Percentiles rank a stretch among this genome's conserved stretches.
phyloP scores from a whole-genome alignment of 345 rosid species.

The Gossypioides kirkii region DNA sequence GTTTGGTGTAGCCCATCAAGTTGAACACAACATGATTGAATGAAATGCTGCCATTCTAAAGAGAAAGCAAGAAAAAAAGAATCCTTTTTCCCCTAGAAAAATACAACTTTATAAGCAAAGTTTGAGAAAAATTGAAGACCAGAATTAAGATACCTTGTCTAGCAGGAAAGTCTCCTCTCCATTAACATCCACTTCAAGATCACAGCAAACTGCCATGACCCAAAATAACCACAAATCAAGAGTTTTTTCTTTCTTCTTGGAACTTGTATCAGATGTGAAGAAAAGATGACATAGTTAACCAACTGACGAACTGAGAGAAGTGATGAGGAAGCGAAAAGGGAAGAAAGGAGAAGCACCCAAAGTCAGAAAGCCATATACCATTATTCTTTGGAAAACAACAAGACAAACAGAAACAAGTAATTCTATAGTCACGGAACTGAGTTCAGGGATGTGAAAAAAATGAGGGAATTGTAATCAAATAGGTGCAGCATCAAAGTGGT shows the following conservation, averaged over 20 bases:
- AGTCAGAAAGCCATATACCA: constrained; percentile 33
- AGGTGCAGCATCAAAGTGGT: constrained; percentile 32
- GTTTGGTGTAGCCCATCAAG: too few relatives aligned
- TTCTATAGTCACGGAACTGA: constrained; percentile 19
- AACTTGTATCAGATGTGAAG: background rate
- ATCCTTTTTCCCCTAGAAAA: background rate
- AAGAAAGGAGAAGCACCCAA: constrained; percentile 21
- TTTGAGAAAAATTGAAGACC: background rate
- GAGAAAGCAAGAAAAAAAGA: too few relatives aligned
- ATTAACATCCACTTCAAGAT: constrained; percentile 90
- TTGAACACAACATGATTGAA: too few relatives aligned
- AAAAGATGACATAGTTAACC: background rate
- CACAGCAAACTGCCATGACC: constrained; percentile 71
- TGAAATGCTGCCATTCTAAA: too few relatives aligned
- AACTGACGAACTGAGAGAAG: constrained; percentile 26
- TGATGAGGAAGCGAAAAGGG: constrained; percentile 23
- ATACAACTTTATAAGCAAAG: background rate
- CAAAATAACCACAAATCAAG: constrained; percentile 23
- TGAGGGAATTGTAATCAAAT: constrained; percentile 26
- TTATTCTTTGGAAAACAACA: constrained; percentile 28
- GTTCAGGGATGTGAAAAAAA: constrained; percentile 26
- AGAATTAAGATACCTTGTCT: constrained; percentile 47
- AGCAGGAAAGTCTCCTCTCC: constrained; percentile 85
- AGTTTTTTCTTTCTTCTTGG: constrained; percentile 12
- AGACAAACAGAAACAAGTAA: constrained; percentile 43